A percentile compares a stretch with the other conserved stretches of the same genome.
Conservation (phyloP, 305 asterid species). For the Solanum hybrid region DNA sequence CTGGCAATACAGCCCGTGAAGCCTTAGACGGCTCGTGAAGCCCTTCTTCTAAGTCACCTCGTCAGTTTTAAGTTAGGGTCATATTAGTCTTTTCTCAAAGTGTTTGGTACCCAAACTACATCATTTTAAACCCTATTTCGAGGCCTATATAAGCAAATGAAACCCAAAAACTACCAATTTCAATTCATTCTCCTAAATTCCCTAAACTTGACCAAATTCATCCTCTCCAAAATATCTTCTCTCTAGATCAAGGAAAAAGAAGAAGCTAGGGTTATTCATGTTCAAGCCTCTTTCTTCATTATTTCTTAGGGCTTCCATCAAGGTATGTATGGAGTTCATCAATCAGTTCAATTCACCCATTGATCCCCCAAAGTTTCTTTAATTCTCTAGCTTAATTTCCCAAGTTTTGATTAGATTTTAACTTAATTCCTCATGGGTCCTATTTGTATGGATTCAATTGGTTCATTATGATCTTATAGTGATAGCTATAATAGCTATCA, state of each 20-base stretch:
- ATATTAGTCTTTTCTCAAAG: not conserved
- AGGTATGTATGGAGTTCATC: not conserved
- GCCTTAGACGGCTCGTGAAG: too few species aligned
- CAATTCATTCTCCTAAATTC: not conserved
- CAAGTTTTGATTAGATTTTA: not conserved
- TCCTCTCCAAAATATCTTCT: not conserved
- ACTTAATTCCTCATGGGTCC: not conserved
- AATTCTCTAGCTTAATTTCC: not conserved
- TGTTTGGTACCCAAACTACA: not conserved
- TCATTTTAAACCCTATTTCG: not conserved
- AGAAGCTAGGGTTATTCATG: not conserved
- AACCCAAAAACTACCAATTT: not conserved
- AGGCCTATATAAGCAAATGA: not conserved
- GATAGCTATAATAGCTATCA: not conserved
- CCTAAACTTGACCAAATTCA: not conserved
- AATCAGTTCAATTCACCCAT: not conserved
- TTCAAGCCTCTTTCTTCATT: not conserved
- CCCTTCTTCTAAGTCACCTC: not conserved
- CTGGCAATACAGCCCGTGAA: not conserved
- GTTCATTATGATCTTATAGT: not conserved
- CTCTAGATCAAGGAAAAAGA: not conserved
- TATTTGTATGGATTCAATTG: not conserved
- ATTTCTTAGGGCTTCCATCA: not conserved
- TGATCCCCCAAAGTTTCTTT: not conserved
- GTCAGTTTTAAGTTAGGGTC: not conserved